Conservation (phyloP, 345 rosid species). For the Populus ilicifolia region DNA sequence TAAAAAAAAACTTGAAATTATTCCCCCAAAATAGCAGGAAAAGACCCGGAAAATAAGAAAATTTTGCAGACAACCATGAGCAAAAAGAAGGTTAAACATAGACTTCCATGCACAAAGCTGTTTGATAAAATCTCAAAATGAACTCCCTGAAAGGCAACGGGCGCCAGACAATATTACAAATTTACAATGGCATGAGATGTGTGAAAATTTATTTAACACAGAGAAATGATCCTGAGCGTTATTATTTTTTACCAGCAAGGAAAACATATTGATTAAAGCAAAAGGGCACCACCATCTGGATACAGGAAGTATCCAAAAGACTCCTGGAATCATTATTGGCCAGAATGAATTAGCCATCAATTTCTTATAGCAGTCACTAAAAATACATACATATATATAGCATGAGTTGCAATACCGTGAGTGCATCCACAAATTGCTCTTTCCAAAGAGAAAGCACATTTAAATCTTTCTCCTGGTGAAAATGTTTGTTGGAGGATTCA, state of each 20-base stretch:
- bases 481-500: constrained; percentile 36
- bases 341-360: constrained; percentile 11
- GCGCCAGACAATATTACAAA: background rate
- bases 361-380: background rate
- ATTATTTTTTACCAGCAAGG: too few relatives aligned
- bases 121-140: background rate
- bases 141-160: background rate
- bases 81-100: background rate
- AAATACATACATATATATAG: background rate
- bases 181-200: background rate
- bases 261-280: background rate
- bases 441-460: constrained; percentile 57
- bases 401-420: constrained; percentile 36
- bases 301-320: background rate
- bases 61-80: background rate
- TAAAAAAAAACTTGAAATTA: constrained; percentile 15
- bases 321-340: background rate
- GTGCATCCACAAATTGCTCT: constrained; percentile 68
- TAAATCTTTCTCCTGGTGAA: constrained; percentile 27
- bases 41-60: background rate
- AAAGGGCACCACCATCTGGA: background rate
- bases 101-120: background rate
- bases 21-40: background rate
- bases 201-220: background rate
- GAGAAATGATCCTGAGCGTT: background rate